Evolutionary conservation across 2,329 filamentous ascomycete genomes (phyloP).

Genomic region (Cercospora canescens): DNA sequence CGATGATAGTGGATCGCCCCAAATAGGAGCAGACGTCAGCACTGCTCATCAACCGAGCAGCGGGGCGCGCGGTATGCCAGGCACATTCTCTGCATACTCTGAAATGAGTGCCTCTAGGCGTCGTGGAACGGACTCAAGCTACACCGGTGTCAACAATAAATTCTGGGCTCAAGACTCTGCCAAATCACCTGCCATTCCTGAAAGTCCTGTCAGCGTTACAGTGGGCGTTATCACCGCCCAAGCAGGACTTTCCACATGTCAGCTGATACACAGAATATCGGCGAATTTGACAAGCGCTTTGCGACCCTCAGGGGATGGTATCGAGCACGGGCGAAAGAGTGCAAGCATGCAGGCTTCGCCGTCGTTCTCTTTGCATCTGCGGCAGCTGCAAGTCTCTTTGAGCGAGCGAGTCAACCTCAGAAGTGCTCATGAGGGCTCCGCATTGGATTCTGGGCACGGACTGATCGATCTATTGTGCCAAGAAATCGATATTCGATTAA

Average conservation of each 20-base stretch:
- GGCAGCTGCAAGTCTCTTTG: conserved; percentile 5
- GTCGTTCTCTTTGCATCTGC: conserved; percentile 5
- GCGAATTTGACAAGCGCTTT: not conserved
- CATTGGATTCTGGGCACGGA: not conserved
- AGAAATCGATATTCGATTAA: not conserved
- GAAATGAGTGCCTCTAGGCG: conserved; percentile 36
- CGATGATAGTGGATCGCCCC: not conserved
- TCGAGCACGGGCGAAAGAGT: not conserved
- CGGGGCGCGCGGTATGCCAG: conserved; percentile 39
- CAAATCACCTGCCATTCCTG: not conserved
- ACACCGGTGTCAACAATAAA: conserved; percentile 9
- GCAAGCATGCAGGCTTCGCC: not conserved
- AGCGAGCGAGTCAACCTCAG: not conserved
- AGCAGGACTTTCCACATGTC: not conserved
- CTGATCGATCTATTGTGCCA: conserved; percentile 15
- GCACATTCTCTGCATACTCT: conserved; percentile 51
- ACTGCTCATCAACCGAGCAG: not conserved
- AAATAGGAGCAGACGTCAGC: not conserved
- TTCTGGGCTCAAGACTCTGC: conserved; percentile 3
- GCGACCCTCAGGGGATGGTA: not conserved
- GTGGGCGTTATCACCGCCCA: conserved; percentile 21
- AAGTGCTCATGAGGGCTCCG: not conserved
- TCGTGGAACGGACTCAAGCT: conserved; percentile 6
- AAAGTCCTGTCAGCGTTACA: conserved; percentile 10
- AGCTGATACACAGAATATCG: not conserved